These are phyloP conservation scores for Brassica nigra DNA, from an alignment of 345 rosid genomes.

Conservation along the genomic window DNA sequence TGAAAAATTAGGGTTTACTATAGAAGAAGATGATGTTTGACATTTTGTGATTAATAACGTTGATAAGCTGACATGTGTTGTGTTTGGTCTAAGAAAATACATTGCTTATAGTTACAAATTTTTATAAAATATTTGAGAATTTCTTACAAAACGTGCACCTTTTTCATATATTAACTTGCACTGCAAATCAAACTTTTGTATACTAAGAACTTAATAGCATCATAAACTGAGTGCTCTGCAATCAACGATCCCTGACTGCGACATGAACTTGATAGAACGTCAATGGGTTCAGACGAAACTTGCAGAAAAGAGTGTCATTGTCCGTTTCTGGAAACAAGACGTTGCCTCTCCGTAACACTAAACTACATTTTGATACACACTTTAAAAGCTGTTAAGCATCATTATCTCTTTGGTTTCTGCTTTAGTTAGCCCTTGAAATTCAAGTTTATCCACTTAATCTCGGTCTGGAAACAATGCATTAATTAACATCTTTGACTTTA, in stretches of 20 bases:
- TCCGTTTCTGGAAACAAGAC: constrained; percentile 30
- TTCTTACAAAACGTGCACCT: background rate
- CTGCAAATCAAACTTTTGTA: background rate
- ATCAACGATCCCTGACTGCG: background rate
- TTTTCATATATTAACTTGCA: background rate
- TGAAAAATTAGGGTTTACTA: constrained; percentile 3
- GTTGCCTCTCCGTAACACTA: constrained; percentile 31
- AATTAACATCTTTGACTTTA: constrained; percentile 20
- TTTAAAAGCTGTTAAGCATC: constrained; percentile 36
- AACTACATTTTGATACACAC: constrained; percentile 5
- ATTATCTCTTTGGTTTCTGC: constrained; percentile 25
- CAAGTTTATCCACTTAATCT: constrained; percentile 28
- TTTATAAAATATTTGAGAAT: background rate
- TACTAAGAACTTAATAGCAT: background rate
- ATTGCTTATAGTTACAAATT: background rate
- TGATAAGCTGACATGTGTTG: background rate
- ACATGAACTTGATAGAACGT: constrained; percentile 22
- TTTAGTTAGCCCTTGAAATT: constrained; percentile 12
- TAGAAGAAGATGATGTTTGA: constrained; percentile 7
- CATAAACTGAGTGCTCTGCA: background rate
- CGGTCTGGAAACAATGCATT: constrained; percentile 14
- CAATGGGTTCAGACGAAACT: constrained; percentile 19
- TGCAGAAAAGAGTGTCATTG: constrained; percentile 20
- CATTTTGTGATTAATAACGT: constrained; percentile 12
- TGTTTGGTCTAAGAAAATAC: background rate